Percentiles rank a stretch among this genome's conserved stretches.
Evolutionary conservation across 2,329 filamentous ascomycete species (phyloP).

Genomic region (Amesomyces nigricolor): DNA sequence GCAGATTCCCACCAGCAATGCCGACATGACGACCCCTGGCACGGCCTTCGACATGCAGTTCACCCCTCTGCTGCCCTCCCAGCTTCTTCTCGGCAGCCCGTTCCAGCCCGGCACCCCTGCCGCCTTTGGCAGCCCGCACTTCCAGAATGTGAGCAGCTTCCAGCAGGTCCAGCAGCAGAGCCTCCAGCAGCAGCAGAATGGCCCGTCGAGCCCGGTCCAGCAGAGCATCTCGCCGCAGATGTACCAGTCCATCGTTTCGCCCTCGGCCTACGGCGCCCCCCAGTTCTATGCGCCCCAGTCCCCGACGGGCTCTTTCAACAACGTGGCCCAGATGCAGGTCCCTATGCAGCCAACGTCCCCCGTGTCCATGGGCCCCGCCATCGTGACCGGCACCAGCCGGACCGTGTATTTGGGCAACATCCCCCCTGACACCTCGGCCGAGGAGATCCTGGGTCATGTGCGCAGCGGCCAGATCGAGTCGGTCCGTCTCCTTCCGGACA

Average conservation of each 20-base stretch:
- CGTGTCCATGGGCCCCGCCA: conserved; percentile 68
- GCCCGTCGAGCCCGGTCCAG: conserved; percentile 69
- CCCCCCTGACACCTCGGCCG: conserved; percentile 91
- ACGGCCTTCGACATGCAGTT: conserved; percentile 98
- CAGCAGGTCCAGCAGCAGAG: conserved; percentile 53
- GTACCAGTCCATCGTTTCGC: conserved; percentile 81
- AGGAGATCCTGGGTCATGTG: conserved; percentile 94
- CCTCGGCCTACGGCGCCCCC: conserved; percentile 73
- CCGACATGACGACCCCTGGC: conserved; percentile 78
- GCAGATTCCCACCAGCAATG: conserved; percentile 47
- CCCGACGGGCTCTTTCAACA: conserved; percentile 66
- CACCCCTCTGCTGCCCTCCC: conserved; percentile 88
- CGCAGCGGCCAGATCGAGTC: conserved; percentile 98
- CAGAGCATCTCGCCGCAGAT: conserved; percentile 73
- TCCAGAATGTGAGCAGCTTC: conserved; percentile 76
- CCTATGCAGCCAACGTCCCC: conserved; percentile 63
- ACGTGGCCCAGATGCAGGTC: conserved; percentile 53
- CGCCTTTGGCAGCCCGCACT: conserved; percentile 85
- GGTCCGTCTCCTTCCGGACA: conserved; percentile 92
- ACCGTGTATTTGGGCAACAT: conserved; percentile 98
- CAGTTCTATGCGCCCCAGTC: conserved; percentile 84
- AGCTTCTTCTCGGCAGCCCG: conserved; percentile 88
- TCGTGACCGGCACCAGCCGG: conserved; percentile 85
- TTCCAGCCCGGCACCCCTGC: conserved; percentile 93
- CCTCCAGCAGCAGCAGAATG: conserved; percentile 54